Percentiles rank a stretch among this genome's conserved stretches.
phyloP scores from a whole-genome alignment of 163 green algal genomes.

The Picocystis sp. region DNA sequence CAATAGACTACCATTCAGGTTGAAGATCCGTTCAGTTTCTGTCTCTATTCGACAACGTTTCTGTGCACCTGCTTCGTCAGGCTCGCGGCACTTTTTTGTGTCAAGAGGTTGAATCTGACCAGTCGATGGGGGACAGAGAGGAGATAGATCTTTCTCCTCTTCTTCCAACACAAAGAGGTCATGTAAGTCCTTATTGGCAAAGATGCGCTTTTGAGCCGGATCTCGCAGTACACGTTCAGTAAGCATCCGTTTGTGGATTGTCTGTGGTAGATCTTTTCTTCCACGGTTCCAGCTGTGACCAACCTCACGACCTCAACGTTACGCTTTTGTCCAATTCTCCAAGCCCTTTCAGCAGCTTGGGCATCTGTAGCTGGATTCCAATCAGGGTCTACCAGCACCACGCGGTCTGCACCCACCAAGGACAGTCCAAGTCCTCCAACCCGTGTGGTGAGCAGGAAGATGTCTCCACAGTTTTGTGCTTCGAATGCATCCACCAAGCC shows the following conservation, averaged over 20 bases:
- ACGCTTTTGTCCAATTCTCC: slow-evolving; percentile 78
- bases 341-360: slow-evolving; percentile 88
- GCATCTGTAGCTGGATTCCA: slow-evolving; percentile 84
- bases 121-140: slow-evolving; percentile 8
- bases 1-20: slow-evolving; percentile 60
- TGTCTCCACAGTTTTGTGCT: slow-evolving; percentile 42
- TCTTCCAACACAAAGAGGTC: slow-evolving; percentile 62
- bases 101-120: not conserved
- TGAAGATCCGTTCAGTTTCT: slow-evolving; percentile 18
- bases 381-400: slow-evolving; percentile 91
- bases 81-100: not conserved
- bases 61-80: slow-evolving; percentile 1
- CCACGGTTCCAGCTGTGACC: slow-evolving; percentile 46
- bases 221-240: slow-evolving; percentile 72
- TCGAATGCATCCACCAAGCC: slow-evolving; percentile 79
- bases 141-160: slow-evolving; percentile 32
- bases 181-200: slow-evolving; percentile 25
- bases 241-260: slow-evolving; percentile 95
- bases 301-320: slow-evolving; percentile 81
- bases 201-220: slow-evolving; percentile 81
- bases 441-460: slow-evolving; percentile 90
- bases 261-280: slow-evolving; percentile 83
- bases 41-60: slow-evolving; percentile 13
- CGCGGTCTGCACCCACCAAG: slow-evolving; percentile 58
- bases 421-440: slow-evolving; percentile 63